A percentile compares a stretch with the other conserved stretches of the same genome.
Conservation (phyloP, 129 eudicot species). For the Gnaphalium uliginosum region DNA sequence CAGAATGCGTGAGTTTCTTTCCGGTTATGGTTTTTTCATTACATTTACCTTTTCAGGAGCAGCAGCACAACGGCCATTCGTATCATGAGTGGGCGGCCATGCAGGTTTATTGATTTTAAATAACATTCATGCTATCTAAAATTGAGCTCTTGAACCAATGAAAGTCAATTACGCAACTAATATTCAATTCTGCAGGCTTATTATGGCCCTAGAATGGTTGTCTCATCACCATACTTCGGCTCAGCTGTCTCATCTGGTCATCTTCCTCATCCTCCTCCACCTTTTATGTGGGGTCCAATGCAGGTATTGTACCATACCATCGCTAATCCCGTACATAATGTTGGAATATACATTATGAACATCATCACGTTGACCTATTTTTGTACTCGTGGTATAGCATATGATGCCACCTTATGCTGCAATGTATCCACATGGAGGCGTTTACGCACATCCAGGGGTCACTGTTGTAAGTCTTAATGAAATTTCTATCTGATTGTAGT, state of each 20-base stretch:
- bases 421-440: slow-evolving; percentile 85
- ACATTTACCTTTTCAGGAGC: slow-evolving; percentile 50
- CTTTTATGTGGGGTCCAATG: slow-evolving; percentile 95
- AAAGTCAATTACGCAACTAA: slow-evolving; percentile 6
- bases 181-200: slow-evolving; percentile 59
- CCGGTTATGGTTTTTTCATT: slow-evolving; percentile 11
- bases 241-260: slow-evolving; percentile 77
- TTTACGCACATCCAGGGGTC: slow-evolving; percentile 85
- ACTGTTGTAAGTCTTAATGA: slow-evolving; percentile 62
- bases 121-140: slow-evolving; percentile 5
- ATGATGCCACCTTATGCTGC: slow-evolving; percentile 94
- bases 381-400: slow-evolving; percentile 42
- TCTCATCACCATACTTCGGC: slow-evolving; percentile 62
- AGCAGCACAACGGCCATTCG: slow-evolving; percentile 51
- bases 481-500: background rate
- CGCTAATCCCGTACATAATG: background rate
- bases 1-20: background rate
- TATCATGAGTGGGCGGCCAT: slow-evolving; percentile 97
- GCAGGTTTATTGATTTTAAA: slow-evolving; percentile 57
- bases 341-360: slow-evolving; percentile 2
- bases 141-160: slow-evolving; percentile 11
- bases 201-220: slow-evolving; percentile 83
- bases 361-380: background rate
- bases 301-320: slow-evolving; percentile 51
- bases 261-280: slow-evolving; percentile 45